Conservation (phyloP, 2,329 filamentous ascomycete genomes). For the Davidsoniella virescens region DNA sequence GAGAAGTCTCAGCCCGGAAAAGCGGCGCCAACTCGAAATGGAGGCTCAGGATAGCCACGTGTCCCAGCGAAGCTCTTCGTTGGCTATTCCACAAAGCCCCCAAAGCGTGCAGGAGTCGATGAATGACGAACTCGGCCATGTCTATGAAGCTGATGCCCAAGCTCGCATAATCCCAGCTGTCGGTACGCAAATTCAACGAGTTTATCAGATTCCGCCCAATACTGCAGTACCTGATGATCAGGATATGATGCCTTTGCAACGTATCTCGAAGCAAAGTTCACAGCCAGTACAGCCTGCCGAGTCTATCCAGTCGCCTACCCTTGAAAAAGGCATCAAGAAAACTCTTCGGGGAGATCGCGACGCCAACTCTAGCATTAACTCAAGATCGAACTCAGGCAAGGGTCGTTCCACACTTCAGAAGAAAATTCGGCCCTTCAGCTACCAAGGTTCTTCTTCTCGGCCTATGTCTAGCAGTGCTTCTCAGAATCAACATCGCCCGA, state of each 20-base stretch:
- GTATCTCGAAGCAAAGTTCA: too few relatives aligned
- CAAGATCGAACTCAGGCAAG: background rate
- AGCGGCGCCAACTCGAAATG: conserved; percentile 43
- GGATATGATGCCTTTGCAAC: too few relatives aligned
- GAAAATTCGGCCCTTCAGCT: conserved; percentile 7
- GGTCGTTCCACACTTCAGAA: conserved; percentile 7
- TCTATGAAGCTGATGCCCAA: conserved; percentile 9
- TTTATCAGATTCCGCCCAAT: background rate
- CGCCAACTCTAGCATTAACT: background rate
- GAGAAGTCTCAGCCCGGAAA: conserved; percentile 46
- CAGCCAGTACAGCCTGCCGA: background rate
- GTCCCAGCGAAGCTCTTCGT: background rate
- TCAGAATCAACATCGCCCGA: background rate
- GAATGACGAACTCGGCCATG: conserved; percentile 8
- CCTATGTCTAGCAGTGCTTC: background rate
- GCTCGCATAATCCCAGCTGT: conserved; percentile 4
- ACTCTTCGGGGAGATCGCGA: background rate
- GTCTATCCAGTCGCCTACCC: too few relatives aligned
- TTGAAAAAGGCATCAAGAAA: too few relatives aligned
- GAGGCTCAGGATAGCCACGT: conserved; percentile 25
- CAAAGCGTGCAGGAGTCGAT: conserved; percentile 4
- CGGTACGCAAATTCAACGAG: background rate
- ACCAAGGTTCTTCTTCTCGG: conserved; percentile 2
- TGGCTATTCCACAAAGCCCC: conserved; percentile 5
- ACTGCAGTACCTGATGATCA: too few relatives aligned